phyloP scores from a whole-genome alignment of 129 eudicot species.

The Pulicaria dysenterica region DNA sequence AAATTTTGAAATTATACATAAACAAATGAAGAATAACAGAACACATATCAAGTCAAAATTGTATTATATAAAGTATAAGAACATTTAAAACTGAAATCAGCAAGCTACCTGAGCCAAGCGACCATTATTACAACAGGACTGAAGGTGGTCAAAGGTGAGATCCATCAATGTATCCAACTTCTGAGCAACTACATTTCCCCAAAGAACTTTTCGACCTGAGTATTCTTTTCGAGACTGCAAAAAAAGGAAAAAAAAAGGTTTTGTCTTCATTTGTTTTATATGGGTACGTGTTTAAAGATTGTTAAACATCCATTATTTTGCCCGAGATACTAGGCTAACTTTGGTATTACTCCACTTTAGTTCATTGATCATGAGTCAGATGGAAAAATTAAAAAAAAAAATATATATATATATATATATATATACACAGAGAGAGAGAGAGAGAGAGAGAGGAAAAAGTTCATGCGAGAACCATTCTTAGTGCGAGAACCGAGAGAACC shows the following conservation, averaged over 20 bases:
- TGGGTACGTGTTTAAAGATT: background rate
- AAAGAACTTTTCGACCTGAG: constrained; percentile 52
- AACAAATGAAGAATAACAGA: background rate
- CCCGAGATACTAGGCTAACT: background rate
- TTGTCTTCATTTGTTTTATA: background rate
- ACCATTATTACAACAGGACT: constrained; percentile 48
- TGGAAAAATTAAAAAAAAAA: background rate
- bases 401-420: too few relatives aligned
- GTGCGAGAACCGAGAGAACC: too few relatives aligned
- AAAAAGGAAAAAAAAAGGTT: constrained; percentile 12
- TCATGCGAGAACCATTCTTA: too few relatives aligned
- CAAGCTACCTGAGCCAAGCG: constrained; percentile 62
- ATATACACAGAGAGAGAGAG: too few relatives aligned
- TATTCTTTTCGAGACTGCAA: constrained; percentile 49
- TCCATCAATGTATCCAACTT: constrained; percentile 78
- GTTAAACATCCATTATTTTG: background rate
- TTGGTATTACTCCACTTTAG: background rate
- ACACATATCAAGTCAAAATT: constrained; percentile 1
- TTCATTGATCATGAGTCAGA: background rate
- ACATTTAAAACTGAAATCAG: too few relatives aligned
- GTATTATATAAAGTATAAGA: background rate
- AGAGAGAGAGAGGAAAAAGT: too few relatives aligned
- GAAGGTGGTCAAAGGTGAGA: constrained; percentile 75
- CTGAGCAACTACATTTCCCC: constrained; percentile 60
- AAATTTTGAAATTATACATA: constrained; percentile 6